Evolutionary conservation across 2,329 filamentous ascomycete species (phyloP), one percentile per base, ranked within the genome.

Genomic region (Ascochyta rabiei): DNA sequence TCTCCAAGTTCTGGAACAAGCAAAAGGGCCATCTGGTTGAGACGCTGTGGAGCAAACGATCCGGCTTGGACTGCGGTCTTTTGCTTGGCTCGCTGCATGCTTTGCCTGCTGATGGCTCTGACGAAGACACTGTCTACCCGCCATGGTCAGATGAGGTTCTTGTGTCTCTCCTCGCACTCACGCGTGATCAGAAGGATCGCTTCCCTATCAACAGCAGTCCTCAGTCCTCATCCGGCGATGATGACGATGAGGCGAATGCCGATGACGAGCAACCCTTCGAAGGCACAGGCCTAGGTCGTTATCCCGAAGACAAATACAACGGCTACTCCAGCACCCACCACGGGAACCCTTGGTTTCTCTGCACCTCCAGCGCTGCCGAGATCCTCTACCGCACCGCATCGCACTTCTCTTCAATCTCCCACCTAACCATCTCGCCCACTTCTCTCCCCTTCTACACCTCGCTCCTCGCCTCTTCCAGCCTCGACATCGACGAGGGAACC

Each of bases 311-410:
- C 57, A 64, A 70, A 0, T 77, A 77, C 60, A 66, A 76, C 59
- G 75, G 75, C 16, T 74, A 75, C 54, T 65, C 63, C 26, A 74
- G 57, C 30, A 63, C 66, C 4, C 60, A 56, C 10, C 67, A 63
- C 38, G 75, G 75, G 16, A 76, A 78, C 42, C 76, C 76, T 6
- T 78, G 75, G 75, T 79, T 78, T 56, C 67, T 79, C 7, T 78
- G 76, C 66, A 79, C 76, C 4, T 68, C 72, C 8, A 68, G 69
- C n/a, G 76, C 75, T 2, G 72, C 77, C 5, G 70, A 76, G 38
- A 56, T 78, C 39, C 61, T 79, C 6, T 79, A 75, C 63, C 72
- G 67, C 43, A 70, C 72, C 12, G 69, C 74, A 6, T 48, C 66
- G 2, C 69, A 75, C 35, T 50, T 77, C 21, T 37, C 63, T 10